These are phyloP conservation scores for Tilletia caries DNA, from an alignment of 1,284 basidiomycete species.

Conservation along the genomic window DNA sequence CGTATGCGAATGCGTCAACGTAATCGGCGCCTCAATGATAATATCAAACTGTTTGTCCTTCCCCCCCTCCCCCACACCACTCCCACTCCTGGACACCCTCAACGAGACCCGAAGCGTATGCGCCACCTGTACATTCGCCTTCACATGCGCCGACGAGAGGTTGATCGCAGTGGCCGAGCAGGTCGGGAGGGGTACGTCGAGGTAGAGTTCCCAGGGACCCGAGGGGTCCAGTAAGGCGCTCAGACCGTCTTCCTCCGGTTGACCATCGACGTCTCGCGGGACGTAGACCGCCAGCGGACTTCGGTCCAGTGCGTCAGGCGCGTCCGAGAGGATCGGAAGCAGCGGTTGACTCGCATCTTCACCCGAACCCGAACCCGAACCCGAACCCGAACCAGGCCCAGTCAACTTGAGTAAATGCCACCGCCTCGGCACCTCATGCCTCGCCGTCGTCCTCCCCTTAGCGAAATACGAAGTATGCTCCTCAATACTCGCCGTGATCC, in stretches of 20 bases:
- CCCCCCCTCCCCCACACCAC: constrained; percentile 5
- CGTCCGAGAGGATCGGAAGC: constrained; percentile 66
- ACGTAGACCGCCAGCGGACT: constrained; percentile 56
- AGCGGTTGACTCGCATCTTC: constrained; percentile 61
- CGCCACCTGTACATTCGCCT: constrained; percentile 72
- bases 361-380: constrained; percentile 37
- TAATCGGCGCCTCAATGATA: constrained; percentile 75
- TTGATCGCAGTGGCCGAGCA: constrained; percentile 60
- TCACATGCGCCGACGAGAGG: constrained; percentile 77
- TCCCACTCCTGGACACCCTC: constrained; percentile 64
- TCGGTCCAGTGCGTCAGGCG: constrained; percentile 52
- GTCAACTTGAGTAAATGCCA: constrained; percentile 67
- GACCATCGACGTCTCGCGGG: constrained; percentile 31
- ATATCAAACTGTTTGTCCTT: constrained; percentile 68
- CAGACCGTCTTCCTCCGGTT: constrained; percentile 31
- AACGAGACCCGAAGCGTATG: constrained; percentile 81
- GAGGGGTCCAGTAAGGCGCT: constrained; percentile 58
- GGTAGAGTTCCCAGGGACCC: constrained; percentile 62
- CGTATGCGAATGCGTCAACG: constrained; percentile 54
- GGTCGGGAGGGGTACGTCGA: constrained; percentile 38
- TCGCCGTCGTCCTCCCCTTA: constrained; percentile 61
- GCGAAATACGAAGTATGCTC: constrained; percentile 61
- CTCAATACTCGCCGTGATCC: constrained; percentile 74
- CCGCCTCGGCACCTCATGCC: constrained; percentile 69
- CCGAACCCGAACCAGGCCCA: neutral